phyloP scores from a whole-genome alignment of 768 basidiomycete genomes.

The Macrolepiota albuminosa region DNA sequence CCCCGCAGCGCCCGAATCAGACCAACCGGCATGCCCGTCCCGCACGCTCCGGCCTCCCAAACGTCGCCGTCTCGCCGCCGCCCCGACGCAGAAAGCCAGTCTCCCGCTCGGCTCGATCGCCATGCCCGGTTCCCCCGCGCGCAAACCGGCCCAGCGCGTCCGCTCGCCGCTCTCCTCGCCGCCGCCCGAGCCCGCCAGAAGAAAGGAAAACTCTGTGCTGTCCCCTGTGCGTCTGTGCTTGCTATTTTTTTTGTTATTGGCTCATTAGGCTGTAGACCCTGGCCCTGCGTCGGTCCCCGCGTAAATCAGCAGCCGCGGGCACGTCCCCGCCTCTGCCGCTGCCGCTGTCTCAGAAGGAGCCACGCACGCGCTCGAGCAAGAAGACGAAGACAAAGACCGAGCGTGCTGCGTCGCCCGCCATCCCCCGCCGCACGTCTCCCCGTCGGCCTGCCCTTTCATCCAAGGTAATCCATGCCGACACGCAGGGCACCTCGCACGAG shows the following conservation, averaged over 20 bases:
- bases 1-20: not conserved
- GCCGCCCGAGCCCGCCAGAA: not conserved
- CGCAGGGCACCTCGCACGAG: not conserved
- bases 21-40: not conserved
- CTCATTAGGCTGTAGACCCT: not conserved
- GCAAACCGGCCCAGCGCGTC: not conserved
- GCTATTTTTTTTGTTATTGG: not conserved
- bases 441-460: not conserved
- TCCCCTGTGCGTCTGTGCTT: not conserved
- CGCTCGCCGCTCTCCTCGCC: not conserved
- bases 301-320: not conserved
- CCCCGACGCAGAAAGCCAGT: not conserved
- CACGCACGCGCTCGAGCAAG: not conserved
- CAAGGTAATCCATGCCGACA: not conserved
- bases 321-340: not conserved
- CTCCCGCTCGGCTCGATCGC: not conserved
- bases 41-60: not conserved
- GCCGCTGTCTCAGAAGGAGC: too few relatives aligned
- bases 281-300: not conserved
- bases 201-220: not conserved
- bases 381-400: not conserved
- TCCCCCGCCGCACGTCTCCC: not conserved
- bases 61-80: not conserved
- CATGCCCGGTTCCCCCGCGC: not conserved
- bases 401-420: not conserved